phyloP scores from a whole-genome alignment of 129 eudicot genomes.

The Solidago caesia region DNA sequence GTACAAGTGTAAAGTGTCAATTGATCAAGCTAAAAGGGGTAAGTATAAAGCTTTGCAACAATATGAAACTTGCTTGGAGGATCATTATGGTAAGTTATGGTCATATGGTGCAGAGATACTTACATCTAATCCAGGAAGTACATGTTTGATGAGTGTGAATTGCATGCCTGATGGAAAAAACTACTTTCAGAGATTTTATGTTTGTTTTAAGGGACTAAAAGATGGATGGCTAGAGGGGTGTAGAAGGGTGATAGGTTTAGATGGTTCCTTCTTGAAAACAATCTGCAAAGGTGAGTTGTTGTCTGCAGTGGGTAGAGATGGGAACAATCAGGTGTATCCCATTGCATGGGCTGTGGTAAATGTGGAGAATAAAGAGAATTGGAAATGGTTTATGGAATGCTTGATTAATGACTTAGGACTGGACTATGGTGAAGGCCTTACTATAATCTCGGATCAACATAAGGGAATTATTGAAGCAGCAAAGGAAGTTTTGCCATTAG shows the following conservation, averaged over 20 bases:
- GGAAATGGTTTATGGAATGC: too few species aligned
- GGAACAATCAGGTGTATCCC: background rate
- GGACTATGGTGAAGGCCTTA: too few species aligned
- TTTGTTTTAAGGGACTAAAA: background rate
- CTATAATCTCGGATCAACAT: too few species aligned
- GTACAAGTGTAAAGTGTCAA: background rate
- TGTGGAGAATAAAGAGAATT: too few species aligned
- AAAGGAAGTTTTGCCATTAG: background rate
- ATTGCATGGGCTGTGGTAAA: too few species aligned
- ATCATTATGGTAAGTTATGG: background rate
- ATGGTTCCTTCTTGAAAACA: background rate
- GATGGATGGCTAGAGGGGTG: background rate
- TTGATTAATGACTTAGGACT: too few species aligned
- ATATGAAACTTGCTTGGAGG: background rate
- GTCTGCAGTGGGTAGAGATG: background rate
- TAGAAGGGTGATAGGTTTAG: background rate
- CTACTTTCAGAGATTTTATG: background rate
- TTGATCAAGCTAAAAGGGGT: background rate
- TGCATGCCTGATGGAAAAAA: background rate
- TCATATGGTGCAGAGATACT: background rate
- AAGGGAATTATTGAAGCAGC: slow-evolving; percentile 8
- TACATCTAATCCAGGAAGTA: background rate
- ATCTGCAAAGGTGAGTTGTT: background rate
- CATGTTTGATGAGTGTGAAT: background rate
- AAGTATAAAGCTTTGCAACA: background rate